Evolutionary conservation across 176 grass and related monocot species (phyloP), one percentile per base, ranked within the genome.

Genomic region (Zoysia japonica): DNA sequence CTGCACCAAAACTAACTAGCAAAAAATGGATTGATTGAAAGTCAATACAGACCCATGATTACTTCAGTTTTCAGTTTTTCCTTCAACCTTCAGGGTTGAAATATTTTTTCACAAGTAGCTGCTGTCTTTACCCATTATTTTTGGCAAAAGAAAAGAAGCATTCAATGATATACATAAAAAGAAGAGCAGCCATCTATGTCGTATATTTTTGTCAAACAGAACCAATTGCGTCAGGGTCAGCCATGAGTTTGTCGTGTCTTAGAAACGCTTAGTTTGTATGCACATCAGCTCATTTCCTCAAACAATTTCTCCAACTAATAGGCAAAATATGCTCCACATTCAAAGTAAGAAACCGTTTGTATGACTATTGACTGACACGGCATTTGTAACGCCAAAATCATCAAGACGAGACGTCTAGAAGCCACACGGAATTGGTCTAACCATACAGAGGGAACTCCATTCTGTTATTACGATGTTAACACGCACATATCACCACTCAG

Each of bases 251-350:
- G n/a, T 45, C 14, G 52, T 48, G 11, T 8, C 7, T 65, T 52
- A 54, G 2, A 51, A 42, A 55, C 20, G 65, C n/a, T 43, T 38
- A 37, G 6, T 9, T 1, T 56, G 46, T 9, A n/a, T 63, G 7
- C 37, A 7, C 72, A 60, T 3, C 1, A 2, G 44, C 53, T 49
- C n/a, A 68, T n/a, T 36, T 17, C 45, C 38, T 45, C 52, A 5
- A 13, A 86, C 19, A 11, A 20, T 20, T 87, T 66, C 20, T 78
- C 48, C 46, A 88, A 61, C 51, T 40, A 83, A 45, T 10, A 53
- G 37, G 17, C 11, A 5, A 42, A 41, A 11, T 1, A 62, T 28
- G 41, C 2, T 9, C 51, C 54, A 47, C 49, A 10, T 37, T 37
- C 2, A 40, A 65, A 47, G 14, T 7, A 41, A 15, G 5, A 11